Conservation (phyloP, 2,329 filamentous ascomycete species). For the Corniculantispora saksenae region DNA sequence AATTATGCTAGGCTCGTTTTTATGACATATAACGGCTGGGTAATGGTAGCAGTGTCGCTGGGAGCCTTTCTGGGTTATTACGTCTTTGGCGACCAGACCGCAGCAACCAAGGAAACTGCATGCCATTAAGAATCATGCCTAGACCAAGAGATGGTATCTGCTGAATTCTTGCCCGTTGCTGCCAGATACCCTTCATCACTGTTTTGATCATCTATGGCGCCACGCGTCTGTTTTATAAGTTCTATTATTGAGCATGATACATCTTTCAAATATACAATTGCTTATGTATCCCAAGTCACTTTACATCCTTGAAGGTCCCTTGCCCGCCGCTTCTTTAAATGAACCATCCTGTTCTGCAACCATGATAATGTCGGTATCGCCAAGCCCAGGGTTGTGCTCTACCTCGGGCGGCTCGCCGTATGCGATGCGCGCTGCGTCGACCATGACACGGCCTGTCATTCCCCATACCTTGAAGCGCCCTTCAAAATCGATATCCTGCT, state of each 20-base stretch:
- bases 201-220: background rate
- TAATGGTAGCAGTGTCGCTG: conserved; percentile 88
- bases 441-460: conserved; percentile 88
- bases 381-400: conserved; percentile 61
- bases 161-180: background rate
- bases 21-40: conserved; percentile 99
- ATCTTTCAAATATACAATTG: conserved; percentile 1
- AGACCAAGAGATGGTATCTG: background rate
- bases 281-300: background rate
- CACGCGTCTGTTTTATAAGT: background rate
- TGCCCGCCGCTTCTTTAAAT: conserved; percentile 40
- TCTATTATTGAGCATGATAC: background rate
- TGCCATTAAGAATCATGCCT: conserved; percentile 66
- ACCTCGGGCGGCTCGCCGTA: conserved; percentile 84
- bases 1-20: conserved; percentile 75
- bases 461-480: conserved; percentile 84
- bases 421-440: conserved; percentile 83
- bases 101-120: conserved; percentile 80
- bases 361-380: conserved; percentile 55
- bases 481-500: conserved; percentile 36
- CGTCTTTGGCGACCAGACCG: conserved; percentile 70
- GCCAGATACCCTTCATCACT: background rate
- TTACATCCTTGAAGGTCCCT: conserved; percentile 28
- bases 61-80: conserved; percentile 90
- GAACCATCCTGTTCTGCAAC: conserved; percentile 48